Base-by-base conservation (phyloP, 176 grass and related monocot genomes). In the Ampelocalamus luodianensis region DNA sequence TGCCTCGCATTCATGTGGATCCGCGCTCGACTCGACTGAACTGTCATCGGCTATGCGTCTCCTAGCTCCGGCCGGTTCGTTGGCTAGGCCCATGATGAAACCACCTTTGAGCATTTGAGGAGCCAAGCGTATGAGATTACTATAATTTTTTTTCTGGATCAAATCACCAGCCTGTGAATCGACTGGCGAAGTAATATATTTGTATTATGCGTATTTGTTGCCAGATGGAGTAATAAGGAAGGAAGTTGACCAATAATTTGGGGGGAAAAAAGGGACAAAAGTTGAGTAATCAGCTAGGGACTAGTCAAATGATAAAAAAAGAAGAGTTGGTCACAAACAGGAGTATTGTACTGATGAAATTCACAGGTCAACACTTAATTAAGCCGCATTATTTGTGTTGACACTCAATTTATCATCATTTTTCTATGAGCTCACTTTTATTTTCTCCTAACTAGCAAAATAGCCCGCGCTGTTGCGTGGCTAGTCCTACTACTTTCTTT, bases 1-100 rank as follows among this genome's bases (percentile, higher is more conserved):
- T 68, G 45, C 63, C 45, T 15, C 20, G 63, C 46, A 80, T 80
- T 80, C 63, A 81, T 26, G 18, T 16, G 64, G 79, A 40, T 54
- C 64, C 78, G 4, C 14, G 27, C 56, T 36, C 18, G 8, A 4
- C 82, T 27, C 58, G 14, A 79, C 59, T 55, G 6, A 0, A 3
- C 17, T 34, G 46, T 34, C 46, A 18, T 27, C 10, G n/a, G 16
- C 65, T 39, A 16, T 49, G 46, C 13, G 13, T 49, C 46, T 4
- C 12, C 0, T 14, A 49, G 4, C 44, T 13, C 2, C 0, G 43
- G 43, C 10, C 11, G 43, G 43, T 11, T 44, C 39, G 39, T 40
- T 40, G 39, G 39, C 6, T 40, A 1, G 27, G 29, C 4, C 26
- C 29, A 12, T 76, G 72, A 4, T 56, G 10, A 56, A 18, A 39